Evolutionary conservation across 2,329 filamentous ascomycete species (phyloP), one percentile per base, ranked within the genome.

Genomic region (Hypomyces rosellus): DNA sequence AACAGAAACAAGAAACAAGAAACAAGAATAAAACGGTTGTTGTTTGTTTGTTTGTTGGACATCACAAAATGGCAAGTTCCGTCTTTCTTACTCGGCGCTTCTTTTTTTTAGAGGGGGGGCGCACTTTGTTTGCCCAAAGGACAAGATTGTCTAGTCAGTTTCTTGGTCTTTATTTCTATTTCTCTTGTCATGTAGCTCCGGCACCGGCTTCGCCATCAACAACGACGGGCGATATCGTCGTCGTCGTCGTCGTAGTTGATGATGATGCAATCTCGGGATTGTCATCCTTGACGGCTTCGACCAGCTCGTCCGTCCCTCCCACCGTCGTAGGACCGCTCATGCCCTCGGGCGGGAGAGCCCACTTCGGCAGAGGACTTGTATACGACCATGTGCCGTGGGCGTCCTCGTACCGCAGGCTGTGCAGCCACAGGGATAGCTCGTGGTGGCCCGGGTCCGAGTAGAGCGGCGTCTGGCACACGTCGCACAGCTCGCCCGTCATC

Each of bases 401-500:
- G 65, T 92, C 91, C 58, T 92, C 85, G 66, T 99, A 99, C 42
- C 88, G 83, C 54, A 90, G 81, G 51, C 92, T 95, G 72, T 99
- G 93, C 54, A 99, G 76, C 78, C 92, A 99, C 38, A 99, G 86
- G 1, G 88, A 89, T 43, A 99, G 76, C 72, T 99, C 93, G 61
- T 97, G 91, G 39, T 77, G 71, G 1, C 91, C 91, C 0, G 93
- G 93, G 63, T 99, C 93, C 14, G 88, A 95, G 69, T 97, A 99
- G 40, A 99, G 74, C 18, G 89, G 87, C 16, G 93, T 96, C 52
- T 86, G 79, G 67, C 93, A 99, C 34, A 90, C 68, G 5, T 85
- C 77, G 66, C 93, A 99, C 14, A 82, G 71, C 61, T 90, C 75
- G 12, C 93, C 93, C 1, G 91, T 95, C 78, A 97, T 86, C 66